phyloP scores from a whole-genome alignment of 257 asterid genomes.

The Plantago ovata region DNA sequence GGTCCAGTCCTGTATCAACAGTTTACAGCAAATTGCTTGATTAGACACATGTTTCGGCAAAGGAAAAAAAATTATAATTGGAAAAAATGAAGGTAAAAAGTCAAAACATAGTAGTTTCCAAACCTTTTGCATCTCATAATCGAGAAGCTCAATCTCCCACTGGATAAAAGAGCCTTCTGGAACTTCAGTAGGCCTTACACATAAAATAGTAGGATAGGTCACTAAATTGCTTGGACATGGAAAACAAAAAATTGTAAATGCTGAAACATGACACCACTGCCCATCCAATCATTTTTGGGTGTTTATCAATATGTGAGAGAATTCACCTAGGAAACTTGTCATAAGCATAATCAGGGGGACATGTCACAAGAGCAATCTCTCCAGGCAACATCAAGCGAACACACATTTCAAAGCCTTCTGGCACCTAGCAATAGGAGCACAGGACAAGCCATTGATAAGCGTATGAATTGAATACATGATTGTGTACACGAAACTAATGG shows the following conservation, averaged over 20 bases:
- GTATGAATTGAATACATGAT: too few species aligned
- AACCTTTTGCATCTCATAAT: constrained; percentile 90
- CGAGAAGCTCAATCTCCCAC: constrained; percentile 98
- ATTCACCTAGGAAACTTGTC: constrained; percentile 85
- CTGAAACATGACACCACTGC: background rate
- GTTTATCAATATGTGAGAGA: constrained; percentile 10
- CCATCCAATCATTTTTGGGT: background rate
- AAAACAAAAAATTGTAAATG: constrained; percentile 12
- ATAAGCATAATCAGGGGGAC: constrained; percentile 97
- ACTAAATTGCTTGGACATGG: constrained; percentile 7
- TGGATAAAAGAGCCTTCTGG: constrained; percentile 77
- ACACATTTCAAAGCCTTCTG: constrained; percentile 98
- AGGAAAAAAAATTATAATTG: too few species aligned
- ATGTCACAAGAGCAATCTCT: constrained; percentile 79
- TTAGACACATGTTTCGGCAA: constrained; percentile 10
- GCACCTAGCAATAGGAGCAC: constrained; percentile 53
- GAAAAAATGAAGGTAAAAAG: too few species aligned
- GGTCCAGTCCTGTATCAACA: constrained; percentile 86
- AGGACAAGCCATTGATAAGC: constrained; percentile 15
- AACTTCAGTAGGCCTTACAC: constrained; percentile 71
- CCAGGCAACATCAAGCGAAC: constrained; percentile 95
- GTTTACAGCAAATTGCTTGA: constrained; percentile 11
- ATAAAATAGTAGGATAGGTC: constrained; percentile 15
- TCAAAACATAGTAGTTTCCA: too few species aligned
- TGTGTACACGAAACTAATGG: constrained; percentile 6